A percentile compares a stretch with the other conserved stretches of the same genome.
phyloP scores from a whole-genome alignment of 163 green algal genomes.

The Volvox carteri region DNA sequence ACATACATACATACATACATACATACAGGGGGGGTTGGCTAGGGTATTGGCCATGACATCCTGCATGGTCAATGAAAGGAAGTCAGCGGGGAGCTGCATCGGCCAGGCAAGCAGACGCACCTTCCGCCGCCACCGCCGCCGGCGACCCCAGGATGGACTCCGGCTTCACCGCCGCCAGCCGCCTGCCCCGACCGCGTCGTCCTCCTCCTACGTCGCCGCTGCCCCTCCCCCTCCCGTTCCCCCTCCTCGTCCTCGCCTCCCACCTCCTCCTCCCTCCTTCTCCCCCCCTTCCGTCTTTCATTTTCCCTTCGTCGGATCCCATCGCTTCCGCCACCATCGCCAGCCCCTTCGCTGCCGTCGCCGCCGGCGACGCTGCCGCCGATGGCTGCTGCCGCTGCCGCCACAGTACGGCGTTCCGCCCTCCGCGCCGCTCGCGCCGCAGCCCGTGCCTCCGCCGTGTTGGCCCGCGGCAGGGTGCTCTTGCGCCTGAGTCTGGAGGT shows the following conservation, averaged over 20 bases:
- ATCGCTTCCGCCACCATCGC: background rate
- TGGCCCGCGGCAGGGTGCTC: constrained; percentile 55
- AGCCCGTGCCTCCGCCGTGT: background rate
- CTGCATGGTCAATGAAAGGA: too few species aligned
- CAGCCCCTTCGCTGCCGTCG: background rate
- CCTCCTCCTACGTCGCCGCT: background rate
- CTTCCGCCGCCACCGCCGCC: background rate
- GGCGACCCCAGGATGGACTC: background rate
- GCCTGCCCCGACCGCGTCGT: background rate
- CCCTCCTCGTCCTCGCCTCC: background rate
- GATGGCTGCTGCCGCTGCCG: background rate
- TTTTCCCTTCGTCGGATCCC: background rate
- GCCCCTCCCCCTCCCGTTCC: background rate
- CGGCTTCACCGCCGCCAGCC: too few species aligned
- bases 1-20: too few species aligned
- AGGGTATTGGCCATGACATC: too few species aligned
- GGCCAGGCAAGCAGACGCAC: too few species aligned
- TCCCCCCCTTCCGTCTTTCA: background rate
- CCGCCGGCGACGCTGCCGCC: background rate
- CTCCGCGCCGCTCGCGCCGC: background rate
- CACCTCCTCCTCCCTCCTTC: background rate
- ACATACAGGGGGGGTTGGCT: too few species aligned
- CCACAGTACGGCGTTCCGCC: background rate
- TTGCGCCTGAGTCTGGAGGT: constrained; percentile 25
- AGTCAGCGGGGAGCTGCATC: too few species aligned